phyloP scores from a whole-genome alignment of 768 basidiomycete genomes.

The Chalciporus piperatus region DNA sequence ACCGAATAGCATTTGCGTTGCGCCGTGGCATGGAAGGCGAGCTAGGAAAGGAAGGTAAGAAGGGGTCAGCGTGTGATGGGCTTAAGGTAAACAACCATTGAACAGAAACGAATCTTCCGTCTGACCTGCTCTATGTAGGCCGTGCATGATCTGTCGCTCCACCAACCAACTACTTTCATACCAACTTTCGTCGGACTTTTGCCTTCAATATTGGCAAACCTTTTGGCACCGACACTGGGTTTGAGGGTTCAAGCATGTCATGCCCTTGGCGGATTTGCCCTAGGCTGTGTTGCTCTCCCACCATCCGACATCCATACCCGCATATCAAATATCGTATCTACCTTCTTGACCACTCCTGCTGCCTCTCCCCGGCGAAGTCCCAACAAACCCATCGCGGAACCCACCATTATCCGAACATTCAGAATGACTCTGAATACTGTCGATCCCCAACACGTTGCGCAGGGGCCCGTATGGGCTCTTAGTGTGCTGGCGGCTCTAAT shows the following conservation, averaged over 20 bases:
- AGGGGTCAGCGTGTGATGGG: slow-evolving; percentile 75
- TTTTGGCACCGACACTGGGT: slow-evolving; percentile 62
- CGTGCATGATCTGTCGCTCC: slow-evolving; percentile 62
- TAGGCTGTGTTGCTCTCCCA: slow-evolving; percentile 50
- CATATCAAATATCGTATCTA: slow-evolving; percentile 47
- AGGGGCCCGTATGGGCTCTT: slow-evolving; percentile 78
- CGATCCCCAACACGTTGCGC: slow-evolving; percentile 60
- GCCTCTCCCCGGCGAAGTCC: slow-evolving; percentile 39
- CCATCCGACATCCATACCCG: slow-evolving; percentile 47
- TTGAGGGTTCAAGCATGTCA: slow-evolving; percentile 73
- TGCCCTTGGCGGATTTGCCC: slow-evolving; percentile 67
- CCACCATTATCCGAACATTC: slow-evolving; percentile 60
- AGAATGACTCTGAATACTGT: slow-evolving; percentile 55
- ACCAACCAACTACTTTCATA: slow-evolving; percentile 66
- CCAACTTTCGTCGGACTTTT: slow-evolving; percentile 60
- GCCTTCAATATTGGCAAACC: slow-evolving; percentile 57
- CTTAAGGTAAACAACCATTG: slow-evolving; percentile 52
- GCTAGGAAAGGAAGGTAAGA: slow-evolving; percentile 86
- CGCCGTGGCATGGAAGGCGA: slow-evolving; percentile 79
- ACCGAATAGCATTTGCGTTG: slow-evolving; percentile 68
- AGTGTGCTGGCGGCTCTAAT: slow-evolving; percentile 64
- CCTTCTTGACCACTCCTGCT: slow-evolving; percentile 43
- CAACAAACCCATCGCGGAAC: slow-evolving; percentile 38
- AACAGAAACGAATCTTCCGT: slow-evolving; percentile 1
- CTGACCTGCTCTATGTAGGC: slow-evolving; percentile 46